Conservation (phyloP, 2,329 filamentous ascomycete genomes). For the Dryadomyces quercivorus region DNA sequence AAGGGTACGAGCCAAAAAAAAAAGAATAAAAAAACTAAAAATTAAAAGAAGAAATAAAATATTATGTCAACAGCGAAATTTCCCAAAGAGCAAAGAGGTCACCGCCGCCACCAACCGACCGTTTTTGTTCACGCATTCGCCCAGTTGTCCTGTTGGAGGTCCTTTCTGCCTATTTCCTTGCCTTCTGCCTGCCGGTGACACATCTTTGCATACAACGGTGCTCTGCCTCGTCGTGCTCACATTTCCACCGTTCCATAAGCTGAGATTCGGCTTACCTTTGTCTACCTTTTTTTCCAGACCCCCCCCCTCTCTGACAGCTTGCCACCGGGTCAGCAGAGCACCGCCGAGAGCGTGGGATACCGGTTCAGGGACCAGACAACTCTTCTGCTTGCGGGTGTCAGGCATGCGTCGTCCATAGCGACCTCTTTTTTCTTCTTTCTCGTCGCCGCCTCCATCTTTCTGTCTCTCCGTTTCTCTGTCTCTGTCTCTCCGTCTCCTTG, state of each 20-base stretch:
- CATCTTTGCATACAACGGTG: too few species aligned
- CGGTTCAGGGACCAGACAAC: not conserved
- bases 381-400: not conserved
- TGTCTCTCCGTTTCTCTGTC: not conserved
- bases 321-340: not conserved
- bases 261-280: not conserved
- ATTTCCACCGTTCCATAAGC: not conserved
- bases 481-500: not conserved
- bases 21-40: not conserved
- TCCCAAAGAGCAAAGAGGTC: not conserved
- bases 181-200: not conserved
- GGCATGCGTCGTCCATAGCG: slow-evolving; percentile 12
- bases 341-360: not conserved
- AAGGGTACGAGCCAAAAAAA: not conserved
- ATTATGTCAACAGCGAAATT: not conserved
- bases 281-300: not conserved
- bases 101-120: slow-evolving; percentile 4
- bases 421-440: slow-evolving; percentile 1
- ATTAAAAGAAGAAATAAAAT: not conserved
- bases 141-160: not conserved
- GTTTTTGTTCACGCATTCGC: not conserved
- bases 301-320: not conserved
- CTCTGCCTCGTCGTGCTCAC: too few species aligned
- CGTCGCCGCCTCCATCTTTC: not conserved
- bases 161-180: not conserved